phyloP scores from a whole-genome alignment of 768 basidiomycete species.

The Candolleomyces aberdarensis region DNA sequence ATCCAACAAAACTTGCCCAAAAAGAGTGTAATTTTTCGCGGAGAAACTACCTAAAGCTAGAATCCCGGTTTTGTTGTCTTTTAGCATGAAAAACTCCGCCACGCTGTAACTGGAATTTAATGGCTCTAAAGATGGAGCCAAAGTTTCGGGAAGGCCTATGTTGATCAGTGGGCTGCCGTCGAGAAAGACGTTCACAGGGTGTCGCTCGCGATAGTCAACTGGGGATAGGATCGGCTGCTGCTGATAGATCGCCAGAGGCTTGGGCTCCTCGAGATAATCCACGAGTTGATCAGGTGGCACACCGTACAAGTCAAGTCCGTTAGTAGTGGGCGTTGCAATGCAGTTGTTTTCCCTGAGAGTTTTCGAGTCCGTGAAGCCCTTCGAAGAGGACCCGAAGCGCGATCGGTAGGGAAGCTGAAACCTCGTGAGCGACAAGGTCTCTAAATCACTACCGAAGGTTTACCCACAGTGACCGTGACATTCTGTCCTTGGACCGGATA shows the following conservation, averaged over 20 bases:
- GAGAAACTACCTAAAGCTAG: slow-evolving; percentile 59
- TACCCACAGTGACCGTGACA: slow-evolving; percentile 45
- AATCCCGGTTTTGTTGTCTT: slow-evolving; percentile 51
- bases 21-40: slow-evolving; percentile 36
- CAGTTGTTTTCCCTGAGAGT: slow-evolving; percentile 56
- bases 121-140: slow-evolving; percentile 35
- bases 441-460: neutral
- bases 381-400: slow-evolving; percentile 42
- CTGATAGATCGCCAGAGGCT: slow-evolving; percentile 32
- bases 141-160: slow-evolving; percentile 36
- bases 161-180: slow-evolving; percentile 44
- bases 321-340: slow-evolving; percentile 43
- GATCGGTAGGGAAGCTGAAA: slow-evolving; percentile 56
- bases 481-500: slow-evolving; percentile 27
- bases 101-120: slow-evolving; percentile 46
- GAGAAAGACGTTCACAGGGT: slow-evolving; percentile 46
- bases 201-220: slow-evolving; percentile 26
- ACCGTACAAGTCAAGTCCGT: slow-evolving; percentile 40
- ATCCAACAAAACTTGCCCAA: slow-evolving; percentile 40
- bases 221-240: slow-evolving; percentile 35
- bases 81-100: slow-evolving; percentile 53
- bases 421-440: neutral
- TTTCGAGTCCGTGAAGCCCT: slow-evolving; percentile 44
- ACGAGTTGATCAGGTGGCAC: neutral
- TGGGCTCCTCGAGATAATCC: slow-evolving; percentile 10